Evolutionary conservation across 306 rosid species (phyloP).

Genomic region (Sechiopsis laciniata): DNA sequence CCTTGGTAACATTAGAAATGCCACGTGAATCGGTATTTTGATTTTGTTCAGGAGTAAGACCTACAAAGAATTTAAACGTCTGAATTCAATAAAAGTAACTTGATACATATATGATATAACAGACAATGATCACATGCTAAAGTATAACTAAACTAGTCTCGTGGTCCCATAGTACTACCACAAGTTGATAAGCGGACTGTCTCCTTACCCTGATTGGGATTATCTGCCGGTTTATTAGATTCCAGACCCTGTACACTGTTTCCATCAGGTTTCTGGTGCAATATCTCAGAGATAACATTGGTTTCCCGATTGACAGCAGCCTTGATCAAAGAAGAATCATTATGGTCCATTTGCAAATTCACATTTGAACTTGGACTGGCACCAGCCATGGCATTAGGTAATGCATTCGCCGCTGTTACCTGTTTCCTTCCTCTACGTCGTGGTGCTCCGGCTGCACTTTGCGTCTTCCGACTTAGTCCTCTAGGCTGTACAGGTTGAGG

Average conservation of each 20-base stretch:
- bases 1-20: conserved; percentile 30
- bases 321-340: conserved; percentile 33
- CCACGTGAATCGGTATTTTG: conserved; percentile 33
- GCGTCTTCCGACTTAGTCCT: conserved; percentile 53
- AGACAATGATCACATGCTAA: conserved; percentile 8
- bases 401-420: conserved; percentile 30
- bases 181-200: conserved; percentile 32
- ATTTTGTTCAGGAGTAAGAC: conserved; percentile 37
- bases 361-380: conserved; percentile 38
- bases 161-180: conserved; percentile 31
- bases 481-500: conserved; percentile 39
- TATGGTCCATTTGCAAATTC: conserved; percentile 33
- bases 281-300: conserved; percentile 36
- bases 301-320: conserved; percentile 22
- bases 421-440: conserved; percentile 86
- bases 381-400: conserved; percentile 38
- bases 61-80: conserved; percentile 40
- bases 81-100: conserved; percentile 16
- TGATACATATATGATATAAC: neutral
- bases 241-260: conserved; percentile 31
- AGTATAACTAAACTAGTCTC: conserved; percentile 36
- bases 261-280: conserved; percentile 32
- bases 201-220: conserved; percentile 36
- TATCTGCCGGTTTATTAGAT: conserved; percentile 33
- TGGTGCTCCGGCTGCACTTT: conserved; percentile 48